Evolutionary conservation across 129 eudicot genomes (phyloP).

Genomic region (Pulicaria dysenterica): DNA sequence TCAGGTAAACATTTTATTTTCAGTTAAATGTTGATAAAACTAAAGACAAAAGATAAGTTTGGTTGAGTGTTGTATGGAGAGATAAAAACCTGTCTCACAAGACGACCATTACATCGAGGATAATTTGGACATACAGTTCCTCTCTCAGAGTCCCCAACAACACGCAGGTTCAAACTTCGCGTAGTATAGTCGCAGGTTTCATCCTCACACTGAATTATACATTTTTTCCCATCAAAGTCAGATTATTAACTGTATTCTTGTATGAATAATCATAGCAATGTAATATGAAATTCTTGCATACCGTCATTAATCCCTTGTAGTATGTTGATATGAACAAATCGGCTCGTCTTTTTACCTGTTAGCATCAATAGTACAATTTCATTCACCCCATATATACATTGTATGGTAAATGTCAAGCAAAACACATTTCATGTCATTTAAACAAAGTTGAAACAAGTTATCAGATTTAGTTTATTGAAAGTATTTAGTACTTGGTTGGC

Average conservation of each 20-base stretch:
- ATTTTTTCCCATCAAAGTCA: background rate
- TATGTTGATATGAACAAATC: conserved; percentile 77
- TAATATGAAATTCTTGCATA: conserved; percentile 33
- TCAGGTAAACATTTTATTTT: conserved; percentile 7
- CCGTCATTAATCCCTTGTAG: conserved; percentile 91
- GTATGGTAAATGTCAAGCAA: background rate
- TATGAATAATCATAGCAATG: background rate
- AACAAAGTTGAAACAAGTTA: conserved; percentile 2
- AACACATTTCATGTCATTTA: background rate
- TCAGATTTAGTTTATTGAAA: background rate
- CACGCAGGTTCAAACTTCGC: conserved; percentile 87
- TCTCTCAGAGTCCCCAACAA: conserved; percentile 82
- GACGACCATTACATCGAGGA: conserved; percentile 88
- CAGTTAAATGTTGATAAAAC: background rate
- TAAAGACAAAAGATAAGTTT: background rate
- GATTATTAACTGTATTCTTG: background rate
- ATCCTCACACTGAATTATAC: conserved; percentile 81
- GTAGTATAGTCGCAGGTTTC: conserved; percentile 89
- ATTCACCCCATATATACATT: background rate
- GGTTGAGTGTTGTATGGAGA: background rate
- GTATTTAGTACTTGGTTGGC: conserved; percentile 76
- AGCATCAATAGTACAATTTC: background rate
- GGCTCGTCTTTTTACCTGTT: conserved; percentile 86
- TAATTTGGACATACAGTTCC: conserved; percentile 94
- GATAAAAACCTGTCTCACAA: conserved; percentile 69